Base-by-base conservation (phyloP, 202 grass and related monocot genomes). In the Alloteropsis angusta region DNA sequence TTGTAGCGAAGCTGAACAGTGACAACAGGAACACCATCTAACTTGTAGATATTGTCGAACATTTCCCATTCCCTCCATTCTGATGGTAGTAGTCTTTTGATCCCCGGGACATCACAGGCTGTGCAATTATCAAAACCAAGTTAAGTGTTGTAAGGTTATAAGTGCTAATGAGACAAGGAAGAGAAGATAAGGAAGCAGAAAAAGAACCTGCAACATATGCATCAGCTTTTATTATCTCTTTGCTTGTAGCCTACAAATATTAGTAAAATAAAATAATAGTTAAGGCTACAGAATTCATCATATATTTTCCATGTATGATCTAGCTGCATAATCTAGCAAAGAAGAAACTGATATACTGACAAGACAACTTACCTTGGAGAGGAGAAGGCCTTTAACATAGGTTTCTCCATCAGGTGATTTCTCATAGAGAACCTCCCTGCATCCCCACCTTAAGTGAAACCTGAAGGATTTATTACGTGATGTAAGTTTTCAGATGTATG, bases 1-100 rank as follows among this genome's bases (percentile, higher is more conserved):
- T 97, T 92, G 85, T 97, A 97, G 18, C 95, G 85, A 78, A 97
- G 95, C 65, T 97, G 95, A 84, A 97, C 95, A 50, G 95, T 97
- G 17, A 97, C 87, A 68, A 97, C 95, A 85, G 95, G 95, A 66
- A 98, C 95, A 77, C 95, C 95, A 87, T 94, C 87, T 89, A 98
- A 88, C 65, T 94, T 92, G 82, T 94, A 94, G 63, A 98, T 87
- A 61, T 98, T 94, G 54, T 98, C 92, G 87, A 98, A 98, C 72
- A 88, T 63, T 75, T 98, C 91, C 91, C 87, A 94, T 85, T 98
- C 67, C 74, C 95, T 92, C 95, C 95, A 98, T 75, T 90, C 84
- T 50, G 89, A 83, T 15, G 95, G 95, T 59, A 98, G 75, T 66
- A 98, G 74, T 85, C 89, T 92, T 88, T 98, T 98, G 78, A 98